Evolutionary conservation across 441 rosid species (phyloP), one percentile per base, ranked within the genome.

Genomic region (Capsella rubella): DNA sequence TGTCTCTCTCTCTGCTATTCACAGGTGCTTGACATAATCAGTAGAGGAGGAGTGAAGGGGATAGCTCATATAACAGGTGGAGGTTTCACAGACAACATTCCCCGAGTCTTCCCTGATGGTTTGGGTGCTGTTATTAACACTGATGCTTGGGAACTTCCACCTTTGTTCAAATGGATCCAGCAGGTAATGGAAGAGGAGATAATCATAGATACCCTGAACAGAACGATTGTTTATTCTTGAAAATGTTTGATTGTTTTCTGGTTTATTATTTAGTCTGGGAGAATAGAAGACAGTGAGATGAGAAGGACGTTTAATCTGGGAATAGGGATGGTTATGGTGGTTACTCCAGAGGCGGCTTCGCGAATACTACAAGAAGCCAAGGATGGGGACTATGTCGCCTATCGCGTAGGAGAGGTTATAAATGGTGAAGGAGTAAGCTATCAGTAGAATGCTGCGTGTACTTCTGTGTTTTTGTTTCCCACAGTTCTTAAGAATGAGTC

Each of bases 31-130:
- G 96, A 91, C 76, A 27, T 92, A 54, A 88, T 90, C 56, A 81
- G 84, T 74, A 85, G 79, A 81, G 98, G 98, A 78, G 95, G 95
- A 29, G 95, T 95, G 50, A 95, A 91, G 78, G 98, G 99, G 39
- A 72, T 92, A 78, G 98, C 98, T 46, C 99, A 90, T 80, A 84
- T 90, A 54, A 95, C 97, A 3, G 99, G 99, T 42, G 99, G 99
- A 75, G 97, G 97, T 65, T 90, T 95, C 72, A 91, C 98, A 0
- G 98, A 95, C 78, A 91, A 92, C 77, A 90, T 95, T 58, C 95
- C 98, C 16, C 83, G 99, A 53, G 87, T 92, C 37, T 83, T 95
- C 65, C 98, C 96, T 0, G 71, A 89, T 52, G 95, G 91, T 47
- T 87, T 91, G 39, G 98, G 99, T 78, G 95, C 93, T 78, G 75